Evolutionary conservation across 2,329 filamentous ascomycete species (phyloP).

Genomic region (Paramyrothecium roridum): DNA sequence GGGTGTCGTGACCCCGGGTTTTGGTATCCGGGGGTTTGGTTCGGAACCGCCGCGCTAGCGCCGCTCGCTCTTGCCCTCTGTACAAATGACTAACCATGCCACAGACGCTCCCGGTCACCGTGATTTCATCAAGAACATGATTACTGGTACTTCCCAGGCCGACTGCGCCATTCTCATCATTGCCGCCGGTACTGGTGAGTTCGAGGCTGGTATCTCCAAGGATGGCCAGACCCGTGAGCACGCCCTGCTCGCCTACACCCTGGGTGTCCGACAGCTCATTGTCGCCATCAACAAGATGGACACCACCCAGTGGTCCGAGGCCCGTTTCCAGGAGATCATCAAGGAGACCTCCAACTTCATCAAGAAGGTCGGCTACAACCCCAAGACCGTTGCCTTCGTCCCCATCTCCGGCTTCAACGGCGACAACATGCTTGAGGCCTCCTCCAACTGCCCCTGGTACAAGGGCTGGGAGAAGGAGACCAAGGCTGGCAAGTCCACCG

Average conservation of each 20-base stretch:
- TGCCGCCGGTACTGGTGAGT: constrained; percentile 99
- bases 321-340: constrained; percentile 97
- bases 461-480: constrained; percentile 99
- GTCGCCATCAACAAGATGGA: constrained; percentile 99
- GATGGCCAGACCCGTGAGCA: constrained; percentile 99
- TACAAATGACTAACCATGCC: constrained; percentile 12
- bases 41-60: too few species aligned
- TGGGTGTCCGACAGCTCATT: constrained; percentile 99
- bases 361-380: constrained; percentile 99
- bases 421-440: constrained; percentile 96
- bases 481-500: constrained; percentile 80
- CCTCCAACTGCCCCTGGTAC: constrained; percentile 98
- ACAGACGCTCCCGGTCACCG: constrained; percentile 95
- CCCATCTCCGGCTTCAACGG: constrained; percentile 99
- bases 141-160: constrained; percentile 99
- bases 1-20: too few species aligned
- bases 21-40: too few species aligned
- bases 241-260: constrained; percentile 99
- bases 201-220: constrained; percentile 99
- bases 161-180: constrained; percentile 99
- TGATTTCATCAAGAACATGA: constrained; percentile 99
- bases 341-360: constrained; percentile 99
- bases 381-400: constrained; percentile 97
- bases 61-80: too few species aligned
- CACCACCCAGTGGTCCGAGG: constrained; percentile 97